Percentiles rank a stretch among this genome's conserved stretches.
These are phyloP conservation scores for Saccharomycopsis lassenensis DNA, from an alignment of 805 yeast genomes.

Conservation along the genomic window DNA sequence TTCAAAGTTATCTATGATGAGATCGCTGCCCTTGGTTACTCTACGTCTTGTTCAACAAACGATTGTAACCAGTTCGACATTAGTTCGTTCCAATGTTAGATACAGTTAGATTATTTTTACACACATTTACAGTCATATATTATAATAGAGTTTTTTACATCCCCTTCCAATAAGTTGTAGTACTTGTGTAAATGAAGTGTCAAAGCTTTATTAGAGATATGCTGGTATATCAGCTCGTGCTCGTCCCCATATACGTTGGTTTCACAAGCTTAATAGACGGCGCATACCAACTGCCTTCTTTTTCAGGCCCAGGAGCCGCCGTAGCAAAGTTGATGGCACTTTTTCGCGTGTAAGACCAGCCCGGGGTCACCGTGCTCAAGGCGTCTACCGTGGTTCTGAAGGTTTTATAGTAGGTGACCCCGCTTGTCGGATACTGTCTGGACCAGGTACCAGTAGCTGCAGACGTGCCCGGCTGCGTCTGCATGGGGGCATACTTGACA, in stretches of 20 bases:
- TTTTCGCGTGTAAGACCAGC: slow-evolving; percentile 64
- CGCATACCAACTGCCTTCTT: slow-evolving; percentile 48
- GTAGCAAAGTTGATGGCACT: slow-evolving; percentile 61
- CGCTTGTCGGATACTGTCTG: slow-evolving; percentile 54
- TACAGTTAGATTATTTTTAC: too few species aligned
- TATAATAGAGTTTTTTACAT: too few species aligned
- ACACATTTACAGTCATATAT: too few species aligned
- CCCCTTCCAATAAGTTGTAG: too few species aligned
- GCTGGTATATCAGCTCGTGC: too few species aligned
- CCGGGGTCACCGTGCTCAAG: slow-evolving; percentile 43
- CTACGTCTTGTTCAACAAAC: too few species aligned
- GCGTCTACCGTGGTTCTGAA: slow-evolving; percentile 1
- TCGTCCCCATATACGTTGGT: slow-evolving; percentile 3
- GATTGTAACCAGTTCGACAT: too few species aligned
- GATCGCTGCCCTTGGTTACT: too few species aligned
- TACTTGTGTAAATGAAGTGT: too few species aligned
- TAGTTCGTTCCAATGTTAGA: too few species aligned
- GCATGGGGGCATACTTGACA: slow-evolving; percentile 87
- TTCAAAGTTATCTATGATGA: too few species aligned
- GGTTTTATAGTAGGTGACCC: slow-evolving; percentile 45
- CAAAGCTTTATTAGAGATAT: too few species aligned
- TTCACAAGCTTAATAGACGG: slow-evolving; percentile 27
- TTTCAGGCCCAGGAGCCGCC: slow-evolving; percentile 58
- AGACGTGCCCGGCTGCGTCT: slow-evolving; percentile 65
- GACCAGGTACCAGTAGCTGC: slow-evolving; percentile 61